phyloP scores from a whole-genome alignment of 352 stramenopile genomes.

The Aphanomyces euteiches region DNA sequence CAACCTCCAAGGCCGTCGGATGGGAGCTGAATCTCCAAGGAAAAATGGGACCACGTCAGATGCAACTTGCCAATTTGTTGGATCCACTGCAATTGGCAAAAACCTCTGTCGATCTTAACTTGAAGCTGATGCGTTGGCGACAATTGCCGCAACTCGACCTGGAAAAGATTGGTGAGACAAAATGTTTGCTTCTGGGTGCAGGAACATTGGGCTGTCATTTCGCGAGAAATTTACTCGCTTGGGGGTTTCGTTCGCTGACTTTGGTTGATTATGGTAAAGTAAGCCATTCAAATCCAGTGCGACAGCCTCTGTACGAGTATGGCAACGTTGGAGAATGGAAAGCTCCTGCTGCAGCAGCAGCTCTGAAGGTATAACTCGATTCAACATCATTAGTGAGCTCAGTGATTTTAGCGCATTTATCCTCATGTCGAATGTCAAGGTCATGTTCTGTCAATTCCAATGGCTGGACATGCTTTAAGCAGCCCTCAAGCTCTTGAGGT shows the following conservation, averaged over 20 bases:
- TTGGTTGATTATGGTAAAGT: constrained; percentile 97
- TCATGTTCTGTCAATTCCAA: constrained; percentile 95
- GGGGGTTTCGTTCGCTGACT: constrained; percentile 96
- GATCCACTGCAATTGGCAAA: constrained; percentile 88
- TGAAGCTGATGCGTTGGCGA: constrained; percentile 99
- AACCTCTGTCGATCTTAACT: constrained; percentile 97
- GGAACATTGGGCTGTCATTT: constrained; percentile 97
- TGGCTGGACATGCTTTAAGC: constrained; percentile 94
- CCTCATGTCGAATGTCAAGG: constrained; percentile 86
- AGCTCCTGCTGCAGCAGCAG: constrained; percentile 88
- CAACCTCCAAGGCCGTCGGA: constrained; percentile 39
- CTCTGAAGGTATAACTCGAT: constrained; percentile 53
- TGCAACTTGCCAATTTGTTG: constrained; percentile 67
- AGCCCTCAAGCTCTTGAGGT: constrained; percentile 36
- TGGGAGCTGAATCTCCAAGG: constrained; percentile 74
- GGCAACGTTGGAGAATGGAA: constrained; percentile 94
- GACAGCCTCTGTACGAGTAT: constrained; percentile 95
- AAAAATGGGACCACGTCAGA: constrained; percentile 67
- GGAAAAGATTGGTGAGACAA: constrained; percentile 83
- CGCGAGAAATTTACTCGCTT: constrained; percentile 92
- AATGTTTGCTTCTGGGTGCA: constrained; percentile 94
- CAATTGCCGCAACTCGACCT: constrained; percentile 94
- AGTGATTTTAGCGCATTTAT: constrained; percentile 76
- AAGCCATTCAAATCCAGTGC: constrained; percentile 97
- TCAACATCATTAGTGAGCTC: not conserved